Evolutionary conservation across 73 alveolate genomes (phyloP).

Genomic region (Uronychia setigera): DNA sequence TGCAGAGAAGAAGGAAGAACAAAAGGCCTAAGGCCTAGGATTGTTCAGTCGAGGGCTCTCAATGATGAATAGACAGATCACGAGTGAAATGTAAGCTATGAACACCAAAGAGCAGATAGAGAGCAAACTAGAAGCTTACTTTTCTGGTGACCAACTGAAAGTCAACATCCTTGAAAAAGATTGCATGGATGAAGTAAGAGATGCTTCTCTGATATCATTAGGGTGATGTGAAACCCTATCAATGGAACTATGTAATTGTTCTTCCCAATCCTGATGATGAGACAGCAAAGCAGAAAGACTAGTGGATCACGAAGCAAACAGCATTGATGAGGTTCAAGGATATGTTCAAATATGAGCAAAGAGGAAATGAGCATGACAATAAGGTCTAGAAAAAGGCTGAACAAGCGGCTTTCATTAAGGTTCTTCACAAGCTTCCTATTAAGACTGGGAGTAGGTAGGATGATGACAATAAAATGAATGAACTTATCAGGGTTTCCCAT

Average conservation of each 20-base stretch:
- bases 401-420: neutral
- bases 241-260: slow-evolving; percentile 15
- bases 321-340: neutral
- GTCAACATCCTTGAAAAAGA: neutral
- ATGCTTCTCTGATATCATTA: neutral
- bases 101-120: too few relatives aligned
- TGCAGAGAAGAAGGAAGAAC: too few relatives aligned
- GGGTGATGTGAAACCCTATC: neutral
- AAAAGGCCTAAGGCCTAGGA: too few relatives aligned
- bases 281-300: neutral
- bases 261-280: slow-evolving; percentile 27
- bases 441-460: neutral
- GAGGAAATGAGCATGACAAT: neutral
- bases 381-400: neutral
- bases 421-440: neutral
- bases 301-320: neutral
- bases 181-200: neutral
- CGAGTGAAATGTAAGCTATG: too few relatives aligned
- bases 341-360: neutral
- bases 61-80: too few relatives aligned
- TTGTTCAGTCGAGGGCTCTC: too few relatives aligned
- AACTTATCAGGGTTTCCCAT: neutral
- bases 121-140: neutral
- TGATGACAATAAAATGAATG: neutral
- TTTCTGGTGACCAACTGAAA: neutral